phyloP scores from a whole-genome alignment of 2,329 filamentous ascomycete genomes.

The Fusarium burgessii region DNA sequence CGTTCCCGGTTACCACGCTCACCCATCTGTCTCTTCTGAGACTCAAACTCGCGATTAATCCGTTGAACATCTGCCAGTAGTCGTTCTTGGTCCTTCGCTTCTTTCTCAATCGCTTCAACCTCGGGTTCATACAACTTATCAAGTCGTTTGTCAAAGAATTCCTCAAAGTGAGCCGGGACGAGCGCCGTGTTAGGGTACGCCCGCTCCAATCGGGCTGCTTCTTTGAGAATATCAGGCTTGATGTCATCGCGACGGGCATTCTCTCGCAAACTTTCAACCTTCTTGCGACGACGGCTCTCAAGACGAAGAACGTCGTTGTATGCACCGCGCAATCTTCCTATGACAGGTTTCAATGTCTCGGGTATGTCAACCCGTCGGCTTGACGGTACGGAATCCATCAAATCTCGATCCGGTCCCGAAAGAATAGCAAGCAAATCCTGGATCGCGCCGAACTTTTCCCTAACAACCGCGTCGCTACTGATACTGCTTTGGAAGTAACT shows the following conservation, averaged over 20 bases:
- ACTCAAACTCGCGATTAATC: constrained; percentile 82
- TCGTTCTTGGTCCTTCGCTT: constrained; percentile 80
- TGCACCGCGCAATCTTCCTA: constrained; percentile 79
- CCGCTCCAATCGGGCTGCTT: constrained; percentile 87
- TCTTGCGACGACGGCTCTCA: constrained; percentile 82
- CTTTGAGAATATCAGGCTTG: constrained; percentile 82
- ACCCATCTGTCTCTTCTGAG: constrained; percentile 75
- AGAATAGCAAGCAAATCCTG: constrained; percentile 81
- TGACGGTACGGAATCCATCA: constrained; percentile 91
- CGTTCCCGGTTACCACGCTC: constrained; percentile 74
- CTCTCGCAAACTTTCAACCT: constrained; percentile 81
- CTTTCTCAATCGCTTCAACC: constrained; percentile 75
- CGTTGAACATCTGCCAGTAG: constrained; percentile 76
- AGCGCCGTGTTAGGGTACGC: constrained; percentile 87
- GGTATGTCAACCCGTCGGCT: constrained; percentile 83
- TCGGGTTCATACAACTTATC: constrained; percentile 82
- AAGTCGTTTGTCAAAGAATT: constrained; percentile 86
- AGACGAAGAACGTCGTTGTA: constrained; percentile 88
- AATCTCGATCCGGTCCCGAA: constrained; percentile 80
- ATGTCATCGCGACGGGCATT: constrained; percentile 91
- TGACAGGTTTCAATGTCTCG: constrained; percentile 82
- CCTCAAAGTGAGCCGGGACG: constrained; percentile 90
- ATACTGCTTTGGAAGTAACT: constrained; percentile 80
- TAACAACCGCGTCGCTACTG: constrained; percentile 71
- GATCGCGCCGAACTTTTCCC: constrained; percentile 81